Conservation (phyloP, 2,329 filamentous ascomycete species). For the Nothophoma quercina region DNA sequence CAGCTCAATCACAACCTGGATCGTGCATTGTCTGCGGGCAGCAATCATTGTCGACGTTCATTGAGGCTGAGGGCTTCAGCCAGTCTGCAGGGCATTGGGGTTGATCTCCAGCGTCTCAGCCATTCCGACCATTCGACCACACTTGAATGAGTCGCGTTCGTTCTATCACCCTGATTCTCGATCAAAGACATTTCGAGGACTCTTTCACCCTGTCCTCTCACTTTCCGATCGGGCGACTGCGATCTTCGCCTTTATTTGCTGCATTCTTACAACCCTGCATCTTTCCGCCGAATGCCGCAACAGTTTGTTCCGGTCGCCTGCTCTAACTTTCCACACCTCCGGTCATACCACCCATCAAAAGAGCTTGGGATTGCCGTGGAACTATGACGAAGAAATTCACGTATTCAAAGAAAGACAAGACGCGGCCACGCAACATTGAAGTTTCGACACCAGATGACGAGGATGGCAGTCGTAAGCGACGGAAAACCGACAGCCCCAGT, state of each 20-base stretch:
- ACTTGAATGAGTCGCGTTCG: background rate
- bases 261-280: slow-evolving; percentile 14
- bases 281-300: slow-evolving; percentile 22
- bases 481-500: slow-evolving; percentile 20
- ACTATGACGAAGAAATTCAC: slow-evolving; percentile 27
- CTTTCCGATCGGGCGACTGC: slow-evolving; percentile 2
- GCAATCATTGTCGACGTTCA: slow-evolving; percentile 10
- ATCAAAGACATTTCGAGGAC: background rate
- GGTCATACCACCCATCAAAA: slow-evolving; percentile 17
- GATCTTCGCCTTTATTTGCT: slow-evolving; percentile 12
- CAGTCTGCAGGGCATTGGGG: background rate
- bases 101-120: slow-evolving; percentile 5
- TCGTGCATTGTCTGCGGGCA: slow-evolving; percentile 18
- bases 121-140: background rate
- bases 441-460: slow-evolving; percentile 17
- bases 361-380: slow-evolving; percentile 12
- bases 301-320: background rate
- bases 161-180: slow-evolving; percentile 1
- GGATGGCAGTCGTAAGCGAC: slow-evolving; percentile 24
- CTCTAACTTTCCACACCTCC: slow-evolving; percentile 7
- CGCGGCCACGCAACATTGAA: slow-evolving; percentile 11
- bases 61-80: slow-evolving; percentile 1
- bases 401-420: slow-evolving; percentile 30
- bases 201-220: slow-evolving; percentile 1
- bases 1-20: slow-evolving; percentile 1